Percentiles rank a stretch among this genome's conserved stretches.
These are phyloP conservation scores for Tieghemostelium lacteum DNA, from an alignment of 78 protist genomes.

Conservation along the genomic window DNA sequence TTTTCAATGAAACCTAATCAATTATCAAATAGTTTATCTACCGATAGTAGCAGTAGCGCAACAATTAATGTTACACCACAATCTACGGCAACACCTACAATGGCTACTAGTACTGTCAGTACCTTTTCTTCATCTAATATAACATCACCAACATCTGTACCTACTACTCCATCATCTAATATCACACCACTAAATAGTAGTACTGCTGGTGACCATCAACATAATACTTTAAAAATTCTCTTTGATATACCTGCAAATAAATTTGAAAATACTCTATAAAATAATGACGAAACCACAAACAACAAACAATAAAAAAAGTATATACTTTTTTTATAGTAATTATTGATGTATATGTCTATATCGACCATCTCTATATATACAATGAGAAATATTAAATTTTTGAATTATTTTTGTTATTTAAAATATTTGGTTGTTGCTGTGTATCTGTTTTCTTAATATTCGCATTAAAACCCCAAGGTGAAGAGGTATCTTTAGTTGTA, in stretches of 20 bases:
- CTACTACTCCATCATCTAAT: background rate
- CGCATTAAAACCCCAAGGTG: background rate
- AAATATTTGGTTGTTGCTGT: background rate
- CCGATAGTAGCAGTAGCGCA: background rate
- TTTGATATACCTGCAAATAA: constrained; percentile 42
- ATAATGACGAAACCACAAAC: too few relatives aligned
- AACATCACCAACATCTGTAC: background rate
- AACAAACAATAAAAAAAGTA: too few relatives aligned
- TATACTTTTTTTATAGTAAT: background rate
- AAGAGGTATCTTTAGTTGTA: constrained; percentile 48
- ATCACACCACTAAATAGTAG: too few relatives aligned
- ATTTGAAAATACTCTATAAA: constrained; percentile 34
- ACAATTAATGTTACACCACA: background rate
- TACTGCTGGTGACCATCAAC: background rate
- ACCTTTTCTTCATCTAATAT: too few relatives aligned
- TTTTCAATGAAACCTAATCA: background rate
- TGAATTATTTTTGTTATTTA: background rate
- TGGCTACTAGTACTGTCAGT: background rate
- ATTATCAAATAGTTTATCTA: background rate
- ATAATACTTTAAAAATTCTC: constrained; percentile 22
- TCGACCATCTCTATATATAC: too few relatives aligned
- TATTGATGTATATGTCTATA: too few relatives aligned
- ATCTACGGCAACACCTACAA: constrained; percentile 11
- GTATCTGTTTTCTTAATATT: background rate
- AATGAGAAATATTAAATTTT: background rate